Evolutionary conservation across 2,329 filamentous ascomycete species (phyloP).

Genomic region (Claviceps quebecensis): DNA sequence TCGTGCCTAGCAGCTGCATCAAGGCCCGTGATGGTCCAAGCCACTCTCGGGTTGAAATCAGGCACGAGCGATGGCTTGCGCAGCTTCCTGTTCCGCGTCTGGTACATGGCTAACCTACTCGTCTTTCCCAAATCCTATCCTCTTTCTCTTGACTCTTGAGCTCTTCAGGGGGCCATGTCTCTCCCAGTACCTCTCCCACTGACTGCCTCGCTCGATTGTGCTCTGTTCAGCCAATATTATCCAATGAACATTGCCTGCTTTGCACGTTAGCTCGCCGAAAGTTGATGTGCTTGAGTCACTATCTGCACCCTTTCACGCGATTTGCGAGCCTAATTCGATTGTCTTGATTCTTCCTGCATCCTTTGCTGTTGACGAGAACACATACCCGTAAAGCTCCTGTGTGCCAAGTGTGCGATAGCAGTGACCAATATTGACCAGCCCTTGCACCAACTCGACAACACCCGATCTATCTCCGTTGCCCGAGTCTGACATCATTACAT

Average conservation of each 20-base stretch:
- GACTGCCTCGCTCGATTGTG: neutral
- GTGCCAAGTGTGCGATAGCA: neutral
- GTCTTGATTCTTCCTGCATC: neutral
- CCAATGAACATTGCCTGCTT: neutral
- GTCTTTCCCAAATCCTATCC: neutral
- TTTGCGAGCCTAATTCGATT: neutral
- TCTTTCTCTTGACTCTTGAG: neutral
- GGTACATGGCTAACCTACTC: neutral
- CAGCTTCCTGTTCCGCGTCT: neutral
- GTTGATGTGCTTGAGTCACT: neutral
- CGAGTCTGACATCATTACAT: neutral
- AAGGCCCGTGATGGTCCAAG: neutral
- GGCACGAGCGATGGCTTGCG: neutral
- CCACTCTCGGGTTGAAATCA: neutral
- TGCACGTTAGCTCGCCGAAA: neutral
- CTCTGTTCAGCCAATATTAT: neutral
- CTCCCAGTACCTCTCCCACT: neutral
- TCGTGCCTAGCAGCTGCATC: neutral
- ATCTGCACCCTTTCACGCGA: neutral
- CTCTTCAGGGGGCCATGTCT: too few species aligned
- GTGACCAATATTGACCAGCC: neutral
- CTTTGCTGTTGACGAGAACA: neutral
- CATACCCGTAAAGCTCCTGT: neutral
- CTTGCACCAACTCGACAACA: neutral
- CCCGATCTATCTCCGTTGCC: neutral